Conservation (phyloP, 805 yeast species). For the Yarrowia sp. region DNA sequence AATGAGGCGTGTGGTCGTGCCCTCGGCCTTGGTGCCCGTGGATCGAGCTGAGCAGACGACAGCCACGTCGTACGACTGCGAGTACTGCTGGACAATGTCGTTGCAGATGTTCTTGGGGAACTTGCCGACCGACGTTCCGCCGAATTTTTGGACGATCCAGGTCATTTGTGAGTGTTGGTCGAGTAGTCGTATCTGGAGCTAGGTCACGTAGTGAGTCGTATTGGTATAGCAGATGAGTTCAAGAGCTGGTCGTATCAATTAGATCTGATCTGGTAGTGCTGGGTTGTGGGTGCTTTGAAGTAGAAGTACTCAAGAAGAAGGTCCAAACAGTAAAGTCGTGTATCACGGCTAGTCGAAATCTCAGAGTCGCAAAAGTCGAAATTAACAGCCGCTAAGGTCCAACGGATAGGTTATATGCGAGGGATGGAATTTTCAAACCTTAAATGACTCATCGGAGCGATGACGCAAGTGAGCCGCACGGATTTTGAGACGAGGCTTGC, state of each 20-base stretch:
- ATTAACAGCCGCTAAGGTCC: no score
- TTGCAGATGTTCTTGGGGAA: constrained; percentile 83
- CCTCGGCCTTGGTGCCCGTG: constrained; percentile 85
- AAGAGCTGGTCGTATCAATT: no score
- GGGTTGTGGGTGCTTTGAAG: no score
- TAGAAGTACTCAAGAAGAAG: no score
- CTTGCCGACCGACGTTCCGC: constrained; percentile 97
- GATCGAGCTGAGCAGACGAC: constrained; percentile 97
- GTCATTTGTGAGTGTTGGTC: neutral
- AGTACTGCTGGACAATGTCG: constrained; percentile 67
- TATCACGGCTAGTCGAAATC: no score
- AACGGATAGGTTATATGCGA: constrained; percentile 14
- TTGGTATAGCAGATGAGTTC: no score
- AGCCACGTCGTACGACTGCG: constrained; percentile 63
- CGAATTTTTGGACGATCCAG: constrained; percentile 90
- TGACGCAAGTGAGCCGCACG: constrained; percentile 4
- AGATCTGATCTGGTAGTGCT: no score
- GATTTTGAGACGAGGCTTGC: neutral
- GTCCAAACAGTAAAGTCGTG: no score
- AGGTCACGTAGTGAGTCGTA: no score
- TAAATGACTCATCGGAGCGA: constrained; percentile 1
- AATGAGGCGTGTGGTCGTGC: constrained; percentile 86
- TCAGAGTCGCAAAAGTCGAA: no score
- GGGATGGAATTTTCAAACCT: constrained; percentile 7
- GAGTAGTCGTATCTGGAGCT: no score